Conservation (phyloP, 75 land plant genomes). For the Pinus albicaulis region DNA sequence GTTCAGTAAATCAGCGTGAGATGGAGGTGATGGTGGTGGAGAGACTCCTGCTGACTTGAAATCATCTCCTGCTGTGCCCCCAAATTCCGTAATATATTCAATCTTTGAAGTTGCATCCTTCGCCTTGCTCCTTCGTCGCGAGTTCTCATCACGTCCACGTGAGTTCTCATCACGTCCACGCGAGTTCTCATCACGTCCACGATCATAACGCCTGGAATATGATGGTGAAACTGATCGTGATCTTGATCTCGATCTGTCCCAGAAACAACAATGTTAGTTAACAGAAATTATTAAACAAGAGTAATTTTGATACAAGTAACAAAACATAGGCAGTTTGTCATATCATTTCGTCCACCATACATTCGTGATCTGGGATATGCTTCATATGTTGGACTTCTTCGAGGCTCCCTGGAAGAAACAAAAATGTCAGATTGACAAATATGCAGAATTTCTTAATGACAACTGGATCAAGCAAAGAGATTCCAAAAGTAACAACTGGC, state of each 20-base stretch:
- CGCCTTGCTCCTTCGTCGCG: conserved; percentile 42
- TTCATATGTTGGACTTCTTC: conserved; percentile 96
- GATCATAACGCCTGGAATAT: conserved; percentile 55
- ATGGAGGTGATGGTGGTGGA: conserved; percentile 86
- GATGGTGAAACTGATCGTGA: conserved; percentile 86
- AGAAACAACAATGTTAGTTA: neutral
- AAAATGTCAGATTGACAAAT: neutral
- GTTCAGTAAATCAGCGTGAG: conserved; percentile 64
- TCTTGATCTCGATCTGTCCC: conserved; percentile 68
- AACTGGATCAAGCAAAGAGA: neutral
- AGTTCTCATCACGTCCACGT: conserved; percentile 26
- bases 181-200: conserved; percentile 22
- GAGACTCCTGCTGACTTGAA: conserved; percentile 51
- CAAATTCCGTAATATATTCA: conserved; percentile 98
- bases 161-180: conserved; percentile 24
- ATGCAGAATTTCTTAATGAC: neutral
- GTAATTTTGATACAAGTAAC: too few relatives aligned
- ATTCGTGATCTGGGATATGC: conserved; percentile 78
- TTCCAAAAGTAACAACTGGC: neutral
- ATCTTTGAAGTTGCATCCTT: conserved; percentile 62
- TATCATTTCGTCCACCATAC: conserved; percentile 21
- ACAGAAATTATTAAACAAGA: neutral
- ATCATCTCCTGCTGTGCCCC: conserved; percentile 45
- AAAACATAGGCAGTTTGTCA: neutral
- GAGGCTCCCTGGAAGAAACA: conserved; percentile 52